Base-by-base conservation (phyloP, 768 basidiomycete species). In the Suillus spraguei region DNA sequence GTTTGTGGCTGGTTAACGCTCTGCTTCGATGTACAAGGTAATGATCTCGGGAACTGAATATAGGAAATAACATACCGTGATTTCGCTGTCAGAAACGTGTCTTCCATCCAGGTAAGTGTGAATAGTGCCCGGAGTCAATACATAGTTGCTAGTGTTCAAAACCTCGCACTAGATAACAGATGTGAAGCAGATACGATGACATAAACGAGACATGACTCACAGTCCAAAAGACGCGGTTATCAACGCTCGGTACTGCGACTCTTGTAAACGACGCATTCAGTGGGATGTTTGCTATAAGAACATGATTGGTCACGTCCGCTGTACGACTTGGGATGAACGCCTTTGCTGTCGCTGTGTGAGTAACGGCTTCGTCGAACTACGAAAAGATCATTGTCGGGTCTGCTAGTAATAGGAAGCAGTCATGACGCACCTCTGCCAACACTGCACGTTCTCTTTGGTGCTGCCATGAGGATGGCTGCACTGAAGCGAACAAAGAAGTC, bases 61-160 rank as follows among this genome's bases (percentile, higher is more conserved):
- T 35, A 11, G 13, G 33, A 59, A 53, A 61, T 11, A 24, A 73
- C 69, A 41, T 60, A 67, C 70, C 17, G 36, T 59, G 28, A 76
- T 67, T 2, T 66, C 55, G 5, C 63, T 61, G 35, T 71, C 71
- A 32, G 76, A 74, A 47, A 76, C 68, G 10, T 69, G 68, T 41
- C 55, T 71, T 16, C 70, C 68, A 65, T 76, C 72, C 60, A 75
- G 47, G 63, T 69, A 74, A 4, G 68, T 54, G 38, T 74, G 73
- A 41, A 72, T 64, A 0, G 60, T 68, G n/a, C 76, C 75, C 5
- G 74, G 66, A 4, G 73, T 65, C 20, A 76, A 53, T 16, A 71
- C 52, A 10, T 75, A 67, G 17, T 65, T 62, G 42, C 64, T 73
- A 1, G 69, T 65, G 50, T 76, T 76, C 55, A 66, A 67, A 24